These are phyloP conservation scores for Venturia asperata DNA, from an alignment of 2,329 filamentous ascomycete genomes.

Conservation along the genomic window DNA sequence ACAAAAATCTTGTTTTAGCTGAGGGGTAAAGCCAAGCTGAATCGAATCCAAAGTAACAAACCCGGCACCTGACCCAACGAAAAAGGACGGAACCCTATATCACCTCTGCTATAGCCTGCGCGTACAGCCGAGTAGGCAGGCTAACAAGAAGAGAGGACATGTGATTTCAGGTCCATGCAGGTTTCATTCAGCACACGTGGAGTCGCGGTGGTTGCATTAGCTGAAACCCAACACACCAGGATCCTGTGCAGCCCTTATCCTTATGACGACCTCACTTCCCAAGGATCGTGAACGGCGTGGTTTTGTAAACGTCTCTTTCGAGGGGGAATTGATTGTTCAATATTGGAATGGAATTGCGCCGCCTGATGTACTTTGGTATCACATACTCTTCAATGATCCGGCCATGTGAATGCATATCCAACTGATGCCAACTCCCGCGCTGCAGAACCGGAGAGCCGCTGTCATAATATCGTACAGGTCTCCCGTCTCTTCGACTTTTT, in stretches of 20 bases:
- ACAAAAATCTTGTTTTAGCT: no score
- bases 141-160: no score
- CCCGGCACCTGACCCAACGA: no score
- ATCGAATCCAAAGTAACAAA: no score
- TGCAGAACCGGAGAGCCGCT: no score
- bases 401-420: background rate
- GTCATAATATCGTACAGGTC: slow-evolving; percentile 7
- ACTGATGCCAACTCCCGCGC: no score
- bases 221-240: slow-evolving; percentile 8
- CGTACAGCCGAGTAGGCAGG: no score
- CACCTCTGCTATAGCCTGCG: background rate
- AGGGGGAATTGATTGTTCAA: background rate
- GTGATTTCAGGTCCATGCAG: slow-evolving; percentile 2
- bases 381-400: background rate
- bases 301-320: slow-evolving; percentile 3
- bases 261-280: slow-evolving; percentile 5
- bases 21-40: no score
- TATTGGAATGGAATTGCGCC: background rate
- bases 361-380: background rate
- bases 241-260: background rate
- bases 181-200: background rate
- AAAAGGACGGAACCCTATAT: no score
- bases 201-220: slow-evolving; percentile 1
- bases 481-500: slow-evolving; percentile 16
- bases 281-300: no score